Conservation (phyloP, 164 flowering plant species). For the Kingdonia uniflora region DNA sequence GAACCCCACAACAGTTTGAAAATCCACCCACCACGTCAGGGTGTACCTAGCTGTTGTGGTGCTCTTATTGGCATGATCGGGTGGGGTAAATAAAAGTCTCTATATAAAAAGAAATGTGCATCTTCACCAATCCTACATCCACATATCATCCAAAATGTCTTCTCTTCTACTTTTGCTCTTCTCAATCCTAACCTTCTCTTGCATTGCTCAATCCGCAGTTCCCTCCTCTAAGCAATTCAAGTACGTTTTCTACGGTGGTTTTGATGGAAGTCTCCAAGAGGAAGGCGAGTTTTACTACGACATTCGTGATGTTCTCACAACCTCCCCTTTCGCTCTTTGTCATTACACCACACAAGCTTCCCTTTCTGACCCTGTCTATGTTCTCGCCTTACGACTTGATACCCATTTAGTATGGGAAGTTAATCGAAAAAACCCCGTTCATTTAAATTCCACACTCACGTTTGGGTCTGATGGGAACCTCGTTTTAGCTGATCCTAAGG, state of each 20-base stretch:
- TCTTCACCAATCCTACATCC: too few species aligned
- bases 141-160: too few species aligned
- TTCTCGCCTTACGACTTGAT: conserved; percentile 25
- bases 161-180: too few species aligned
- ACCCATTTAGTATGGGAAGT: conserved; percentile 35
- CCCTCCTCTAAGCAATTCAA: conserved; percentile 35
- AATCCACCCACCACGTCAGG: too few species aligned
- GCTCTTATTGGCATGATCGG: too few species aligned
- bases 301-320: conserved; percentile 11
- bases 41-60: too few species aligned
- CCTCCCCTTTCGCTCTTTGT: conserved; percentile 17
- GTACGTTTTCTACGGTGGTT: conserved; percentile 33
- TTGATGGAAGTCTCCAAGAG: conserved; percentile 28
- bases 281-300: conserved; percentile 30
- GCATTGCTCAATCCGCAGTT: conserved; percentile 24
- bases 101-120: too few species aligned
- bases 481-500: conserved; percentile 24
- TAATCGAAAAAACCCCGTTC: conserved; percentile 20
- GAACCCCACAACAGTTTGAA: too few species aligned
- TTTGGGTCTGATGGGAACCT: conserved; percentile 24
- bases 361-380: conserved; percentile 18
- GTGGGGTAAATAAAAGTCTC: too few species aligned
- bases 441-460: conserved; percentile 23
- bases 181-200: conserved; percentile 12
- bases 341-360: conserved; percentile 27